These are phyloP conservation scores for Stygiomarasmius scandens DNA, from an alignment of 1,284 basidiomycete genomes.

Conservation along the genomic window DNA sequence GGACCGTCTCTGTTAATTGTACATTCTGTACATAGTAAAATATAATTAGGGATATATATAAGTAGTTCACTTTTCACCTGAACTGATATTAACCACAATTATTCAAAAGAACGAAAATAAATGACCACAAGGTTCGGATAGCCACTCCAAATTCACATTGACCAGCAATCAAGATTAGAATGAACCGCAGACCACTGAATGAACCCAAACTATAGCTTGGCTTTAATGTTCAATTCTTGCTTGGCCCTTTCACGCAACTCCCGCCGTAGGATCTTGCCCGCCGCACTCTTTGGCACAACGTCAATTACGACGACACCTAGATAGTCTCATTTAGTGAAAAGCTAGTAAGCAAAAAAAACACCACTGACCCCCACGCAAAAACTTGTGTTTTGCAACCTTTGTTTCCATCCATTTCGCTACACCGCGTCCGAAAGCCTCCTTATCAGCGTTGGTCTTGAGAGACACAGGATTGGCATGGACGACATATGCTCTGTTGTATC, in stretches of 20 bases:
- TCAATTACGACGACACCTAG: conserved; percentile 57
- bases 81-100: no score
- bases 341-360: neutral
- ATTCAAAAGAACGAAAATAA: no score
- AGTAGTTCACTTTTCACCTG: no score
- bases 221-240: conserved; percentile 39
- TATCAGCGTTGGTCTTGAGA: conserved; percentile 40
- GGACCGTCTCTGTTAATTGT: no score
- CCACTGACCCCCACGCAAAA: conserved; percentile 55
- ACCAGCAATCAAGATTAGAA: no score
- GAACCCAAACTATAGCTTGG: neutral
- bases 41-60: no score
- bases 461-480: conserved; percentile 51
- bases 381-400: conserved; percentile 69
- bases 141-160: no score
- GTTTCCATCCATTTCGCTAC: conserved; percentile 65
- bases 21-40: no score
- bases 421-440: conserved; percentile 43
- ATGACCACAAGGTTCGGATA: no score
- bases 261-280: conserved; percentile 72
- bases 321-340: no score
- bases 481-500: conserved; percentile 62
- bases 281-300: conserved; percentile 69
- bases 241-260: conserved; percentile 63
- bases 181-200: no score